These are phyloP conservation scores for Hygrocybe coccinea DNA, from an alignment of 768 basidiomycete species.

Conservation along the genomic window DNA sequence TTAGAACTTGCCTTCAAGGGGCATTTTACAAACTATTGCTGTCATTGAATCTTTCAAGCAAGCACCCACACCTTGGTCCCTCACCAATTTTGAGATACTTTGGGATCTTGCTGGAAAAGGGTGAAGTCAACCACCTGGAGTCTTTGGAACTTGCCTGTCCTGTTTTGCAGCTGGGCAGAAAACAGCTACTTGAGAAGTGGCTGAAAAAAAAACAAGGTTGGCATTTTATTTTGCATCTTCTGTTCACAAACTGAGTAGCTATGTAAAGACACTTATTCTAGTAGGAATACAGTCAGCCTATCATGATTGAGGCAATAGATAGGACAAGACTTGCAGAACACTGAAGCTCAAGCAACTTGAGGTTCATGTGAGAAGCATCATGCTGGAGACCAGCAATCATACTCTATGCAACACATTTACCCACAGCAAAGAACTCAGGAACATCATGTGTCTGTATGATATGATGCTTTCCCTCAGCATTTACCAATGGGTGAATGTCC, in stretches of 20 bases:
- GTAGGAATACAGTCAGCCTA: no score
- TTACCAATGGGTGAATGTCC: conserved; percentile 94
- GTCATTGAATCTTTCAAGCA: conserved; percentile 95
- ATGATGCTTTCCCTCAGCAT: conserved; percentile 97
- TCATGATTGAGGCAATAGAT: conserved; percentile 4
- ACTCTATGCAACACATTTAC: no score
- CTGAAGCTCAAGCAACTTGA: conserved; percentile 98
- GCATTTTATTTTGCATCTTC: no score
- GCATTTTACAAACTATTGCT: conserved; percentile 94
- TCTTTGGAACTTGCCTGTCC: no score
- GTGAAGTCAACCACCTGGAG: conserved; percentile 94
- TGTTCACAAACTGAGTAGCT: no score
- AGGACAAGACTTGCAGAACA: conserved; percentile 99
- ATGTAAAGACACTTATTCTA: no score
- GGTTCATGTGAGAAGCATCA: no score
- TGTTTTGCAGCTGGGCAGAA: no score
- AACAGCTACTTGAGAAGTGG: no score
- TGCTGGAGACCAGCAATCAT: no score
- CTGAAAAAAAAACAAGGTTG: no score
- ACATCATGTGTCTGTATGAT: conserved; percentile 86
- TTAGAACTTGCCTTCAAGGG: conserved; percentile 40
- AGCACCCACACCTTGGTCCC: conserved; percentile 82
- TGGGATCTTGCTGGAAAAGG: conserved; percentile 94
- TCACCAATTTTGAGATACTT: conserved; percentile 98
- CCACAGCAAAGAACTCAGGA: no score